Evolutionary conservation across 768 basidiomycete genomes (phyloP).

Genomic region (Serendipita sp.): DNA sequence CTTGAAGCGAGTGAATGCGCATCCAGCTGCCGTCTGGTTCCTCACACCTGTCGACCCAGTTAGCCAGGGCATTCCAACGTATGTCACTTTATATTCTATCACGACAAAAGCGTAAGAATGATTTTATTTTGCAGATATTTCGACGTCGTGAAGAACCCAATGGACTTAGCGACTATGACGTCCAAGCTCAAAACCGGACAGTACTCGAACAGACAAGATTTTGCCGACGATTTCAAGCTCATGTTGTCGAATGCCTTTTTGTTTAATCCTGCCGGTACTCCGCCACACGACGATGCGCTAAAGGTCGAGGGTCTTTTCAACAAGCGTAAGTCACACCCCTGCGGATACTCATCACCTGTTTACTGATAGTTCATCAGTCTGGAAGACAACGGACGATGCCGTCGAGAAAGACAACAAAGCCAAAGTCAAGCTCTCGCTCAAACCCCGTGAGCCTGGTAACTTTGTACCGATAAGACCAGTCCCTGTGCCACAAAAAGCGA

Average conservation of each 20-base stretch:
- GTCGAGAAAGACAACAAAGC: constrained; percentile 1
- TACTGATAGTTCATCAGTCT: constrained; percentile 5
- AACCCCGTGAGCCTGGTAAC: constrained; percentile 1
- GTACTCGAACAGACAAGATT: constrained; percentile 70
- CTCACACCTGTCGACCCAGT: constrained; percentile 91
- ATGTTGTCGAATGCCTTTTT: constrained; percentile 77
- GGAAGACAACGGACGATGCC: constrained; percentile 9
- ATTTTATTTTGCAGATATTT: constrained; percentile 47
- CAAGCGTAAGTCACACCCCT: constrained; percentile 41
- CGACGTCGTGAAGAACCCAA: constrained; percentile 76
- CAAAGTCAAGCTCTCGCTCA: not conserved
- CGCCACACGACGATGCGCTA: constrained; percentile 59
- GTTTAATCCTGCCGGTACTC: constrained; percentile 62
- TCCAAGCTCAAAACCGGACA: constrained; percentile 75
- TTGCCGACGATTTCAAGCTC: constrained; percentile 72
- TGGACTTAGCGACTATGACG: constrained; percentile 83
- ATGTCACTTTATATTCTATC: constrained; percentile 16
- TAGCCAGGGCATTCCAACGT: constrained; percentile 80
- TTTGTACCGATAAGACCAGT: no score
- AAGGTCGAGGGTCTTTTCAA: constrained; percentile 70
- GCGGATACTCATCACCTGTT: not conserved
- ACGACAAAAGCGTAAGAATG: not conserved
- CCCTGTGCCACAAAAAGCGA: constrained; percentile 11
- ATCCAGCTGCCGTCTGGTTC: constrained; percentile 64
- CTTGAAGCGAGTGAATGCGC: constrained; percentile 60